A percentile compares a stretch with the other conserved stretches of the same genome.
phyloP scores from a whole-genome alignment of 371 early-diverging fungal species.

The Zopfochytrium polystomum region DNA sequence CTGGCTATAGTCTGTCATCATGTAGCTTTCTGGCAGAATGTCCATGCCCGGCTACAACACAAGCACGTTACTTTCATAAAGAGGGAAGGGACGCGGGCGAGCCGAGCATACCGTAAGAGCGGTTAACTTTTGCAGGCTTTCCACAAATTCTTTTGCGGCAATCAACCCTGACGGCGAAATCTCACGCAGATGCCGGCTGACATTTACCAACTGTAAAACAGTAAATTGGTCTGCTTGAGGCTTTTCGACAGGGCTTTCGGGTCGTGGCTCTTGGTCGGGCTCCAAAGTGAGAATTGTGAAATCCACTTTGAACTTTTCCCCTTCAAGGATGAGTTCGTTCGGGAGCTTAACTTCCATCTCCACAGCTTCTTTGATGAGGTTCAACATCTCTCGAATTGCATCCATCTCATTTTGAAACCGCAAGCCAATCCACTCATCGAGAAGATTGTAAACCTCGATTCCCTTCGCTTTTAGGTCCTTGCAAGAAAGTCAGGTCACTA shows the following conservation, averaged over 20 bases:
- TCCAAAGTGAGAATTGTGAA: conserved; percentile 43
- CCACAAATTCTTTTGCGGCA: conserved; percentile 40
- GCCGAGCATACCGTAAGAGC: conserved; percentile 30
- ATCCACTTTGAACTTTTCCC: conserved; percentile 51
- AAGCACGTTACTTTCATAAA: conserved; percentile 2
- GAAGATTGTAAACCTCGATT: conserved; percentile 42
- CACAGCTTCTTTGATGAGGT: conserved; percentile 52
- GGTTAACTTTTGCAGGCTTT: conserved; percentile 29
- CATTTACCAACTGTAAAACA: conserved; percentile 45
- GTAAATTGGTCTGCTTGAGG: conserved; percentile 54
- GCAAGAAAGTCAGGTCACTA: neutral
- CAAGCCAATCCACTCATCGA: conserved; percentile 50
- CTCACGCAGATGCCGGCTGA: conserved; percentile 35
- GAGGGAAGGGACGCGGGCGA: neutral
- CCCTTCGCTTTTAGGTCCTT: conserved; percentile 48
- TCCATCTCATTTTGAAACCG: conserved; percentile 54
- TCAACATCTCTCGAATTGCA: conserved; percentile 46
- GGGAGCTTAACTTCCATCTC: conserved; percentile 50
- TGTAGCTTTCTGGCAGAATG: conserved; percentile 42
- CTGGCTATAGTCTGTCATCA: conserved; percentile 30
- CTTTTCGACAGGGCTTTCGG: conserved; percentile 54
- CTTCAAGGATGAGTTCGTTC: conserved; percentile 47
- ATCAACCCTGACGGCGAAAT: conserved; percentile 44
- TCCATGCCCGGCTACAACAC: conserved; percentile 35
- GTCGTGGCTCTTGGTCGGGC: conserved; percentile 52